Percentiles rank a stretch among this genome's conserved stretches.
Conservation (phyloP, 345 rosid species). For the Dipteronia sinensis region DNA sequence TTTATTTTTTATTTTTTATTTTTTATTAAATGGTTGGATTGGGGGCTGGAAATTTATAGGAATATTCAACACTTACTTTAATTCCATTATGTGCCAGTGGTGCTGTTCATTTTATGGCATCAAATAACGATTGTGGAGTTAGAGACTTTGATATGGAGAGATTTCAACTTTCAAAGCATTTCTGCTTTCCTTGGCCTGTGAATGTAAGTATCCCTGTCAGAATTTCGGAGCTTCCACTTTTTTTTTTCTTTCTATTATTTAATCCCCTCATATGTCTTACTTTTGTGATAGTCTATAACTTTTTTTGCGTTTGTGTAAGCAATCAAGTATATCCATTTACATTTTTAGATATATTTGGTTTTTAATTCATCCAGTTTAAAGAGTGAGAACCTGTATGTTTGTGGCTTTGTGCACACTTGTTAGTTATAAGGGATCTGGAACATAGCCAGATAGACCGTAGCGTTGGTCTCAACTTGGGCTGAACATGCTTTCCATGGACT, state of each 20-base stretch:
- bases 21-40: neutral
- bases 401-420: neutral
- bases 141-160: slow-evolving; percentile 64
- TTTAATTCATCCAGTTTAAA: neutral
- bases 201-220: slow-evolving; percentile 40
- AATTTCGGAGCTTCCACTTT: neutral
- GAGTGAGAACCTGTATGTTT: neutral
- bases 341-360: neutral
- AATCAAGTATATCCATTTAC: neutral
- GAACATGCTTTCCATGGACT: neutral
- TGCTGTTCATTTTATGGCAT: slow-evolving; percentile 53
- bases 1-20: no score
- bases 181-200: slow-evolving; percentile 56
- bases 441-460: neutral
- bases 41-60: neutral
- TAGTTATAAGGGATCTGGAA: neutral
- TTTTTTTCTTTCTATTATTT: neutral
- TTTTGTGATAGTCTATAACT: neutral
- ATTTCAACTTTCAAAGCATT: slow-evolving; percentile 47
- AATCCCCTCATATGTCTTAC: neutral
- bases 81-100: slow-evolving; percentile 39
- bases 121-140: slow-evolving; percentile 60
- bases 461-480: neutral
- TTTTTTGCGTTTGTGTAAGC: neutral
- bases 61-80: slow-evolving; percentile 18